phyloP scores from a whole-genome alignment of 768 basidiomycete species.

The Asterophora parasitica region DNA sequence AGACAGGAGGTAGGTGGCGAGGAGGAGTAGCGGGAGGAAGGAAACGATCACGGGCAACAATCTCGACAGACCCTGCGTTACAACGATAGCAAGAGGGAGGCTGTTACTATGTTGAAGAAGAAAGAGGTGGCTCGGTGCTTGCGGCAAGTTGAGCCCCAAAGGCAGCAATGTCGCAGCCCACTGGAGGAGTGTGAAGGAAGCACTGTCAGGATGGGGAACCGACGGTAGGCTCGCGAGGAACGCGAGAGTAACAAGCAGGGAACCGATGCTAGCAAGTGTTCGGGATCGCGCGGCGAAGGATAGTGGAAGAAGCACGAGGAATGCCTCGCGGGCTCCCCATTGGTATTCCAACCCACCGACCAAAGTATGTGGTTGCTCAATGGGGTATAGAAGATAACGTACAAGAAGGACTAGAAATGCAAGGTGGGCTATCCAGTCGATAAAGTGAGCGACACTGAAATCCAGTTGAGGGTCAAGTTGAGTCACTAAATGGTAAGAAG shows the following conservation, averaged over 20 bases:
- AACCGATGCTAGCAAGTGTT: constrained; percentile 29
- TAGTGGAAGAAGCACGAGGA: constrained; percentile 36
- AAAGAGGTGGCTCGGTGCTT: constrained; percentile 39
- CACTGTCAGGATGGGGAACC: constrained; percentile 35
- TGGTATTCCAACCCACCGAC: constrained; percentile 13
- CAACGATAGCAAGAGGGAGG: constrained; percentile 43
- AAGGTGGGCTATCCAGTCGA: constrained; percentile 36
- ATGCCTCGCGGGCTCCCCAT: constrained; percentile 29
- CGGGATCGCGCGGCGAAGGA: constrained; percentile 29
- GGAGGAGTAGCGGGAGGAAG: constrained; percentile 44
- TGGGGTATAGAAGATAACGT: constrained; percentile 39
- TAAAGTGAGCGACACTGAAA: constrained; percentile 37
- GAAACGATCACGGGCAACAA: constrained; percentile 38
- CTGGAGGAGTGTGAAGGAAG: constrained; percentile 38
- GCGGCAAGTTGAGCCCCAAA: constrained; percentile 42
- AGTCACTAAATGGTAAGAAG: neutral
- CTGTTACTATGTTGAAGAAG: constrained; percentile 32
- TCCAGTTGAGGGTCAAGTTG: neutral
- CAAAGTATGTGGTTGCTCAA: constrained; percentile 23
- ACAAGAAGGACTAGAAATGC: constrained; percentile 38
- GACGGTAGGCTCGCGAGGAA: constrained; percentile 39
- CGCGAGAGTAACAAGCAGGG: constrained; percentile 33
- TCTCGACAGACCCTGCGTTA: constrained; percentile 32
- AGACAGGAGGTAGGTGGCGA: constrained; percentile 42
- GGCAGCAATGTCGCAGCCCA: constrained; percentile 36